phyloP scores from a whole-genome alignment of 2,329 filamentous ascomycete genomes.

The Fusarium duplospermum region DNA sequence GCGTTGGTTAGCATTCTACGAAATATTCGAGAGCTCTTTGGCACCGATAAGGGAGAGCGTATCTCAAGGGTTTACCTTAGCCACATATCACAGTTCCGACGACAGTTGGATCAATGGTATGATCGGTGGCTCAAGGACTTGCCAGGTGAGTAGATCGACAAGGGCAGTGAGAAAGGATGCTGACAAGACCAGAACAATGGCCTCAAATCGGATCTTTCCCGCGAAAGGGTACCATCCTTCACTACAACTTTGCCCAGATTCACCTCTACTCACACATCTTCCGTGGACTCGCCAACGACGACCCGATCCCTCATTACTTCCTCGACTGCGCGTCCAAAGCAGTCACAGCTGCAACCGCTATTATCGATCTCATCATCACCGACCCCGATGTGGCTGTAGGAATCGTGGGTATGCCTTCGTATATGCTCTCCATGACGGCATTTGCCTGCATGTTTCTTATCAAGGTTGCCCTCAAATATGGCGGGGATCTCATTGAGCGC shows the following conservation, averaged over 20 bases:
- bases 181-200: slow-evolving; percentile 50
- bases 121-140: slow-evolving; percentile 50
- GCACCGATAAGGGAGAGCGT: slow-evolving; percentile 65
- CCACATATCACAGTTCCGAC: slow-evolving; percentile 54
- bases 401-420: slow-evolving; percentile 60
- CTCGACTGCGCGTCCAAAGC: slow-evolving; percentile 49
- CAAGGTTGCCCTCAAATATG: slow-evolving; percentile 59
- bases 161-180: rapidly evolving
- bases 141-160: slow-evolving; percentile 39
- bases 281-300: slow-evolving; percentile 50
- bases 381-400: slow-evolving; percentile 56
- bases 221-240: slow-evolving; percentile 53
- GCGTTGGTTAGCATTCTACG: slow-evolving; percentile 68
- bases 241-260: slow-evolving; percentile 57
- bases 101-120: slow-evolving; percentile 55
- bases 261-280: slow-evolving; percentile 57
- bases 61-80: slow-evolving; percentile 64
- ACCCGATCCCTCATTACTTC: slow-evolving; percentile 50
- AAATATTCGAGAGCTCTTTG: slow-evolving; percentile 67
- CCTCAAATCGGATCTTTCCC: slow-evolving; percentile 54
- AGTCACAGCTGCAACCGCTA: slow-evolving; percentile 54
- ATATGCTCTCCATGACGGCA: slow-evolving; percentile 64
- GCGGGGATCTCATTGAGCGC: slow-evolving; percentile 55
- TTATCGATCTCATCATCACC: slow-evolving; percentile 57
- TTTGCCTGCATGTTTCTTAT: slow-evolving; percentile 65